Conservation (phyloP, 2,329 filamentous ascomycete species). For the Ilyonectria destructans region DNA sequence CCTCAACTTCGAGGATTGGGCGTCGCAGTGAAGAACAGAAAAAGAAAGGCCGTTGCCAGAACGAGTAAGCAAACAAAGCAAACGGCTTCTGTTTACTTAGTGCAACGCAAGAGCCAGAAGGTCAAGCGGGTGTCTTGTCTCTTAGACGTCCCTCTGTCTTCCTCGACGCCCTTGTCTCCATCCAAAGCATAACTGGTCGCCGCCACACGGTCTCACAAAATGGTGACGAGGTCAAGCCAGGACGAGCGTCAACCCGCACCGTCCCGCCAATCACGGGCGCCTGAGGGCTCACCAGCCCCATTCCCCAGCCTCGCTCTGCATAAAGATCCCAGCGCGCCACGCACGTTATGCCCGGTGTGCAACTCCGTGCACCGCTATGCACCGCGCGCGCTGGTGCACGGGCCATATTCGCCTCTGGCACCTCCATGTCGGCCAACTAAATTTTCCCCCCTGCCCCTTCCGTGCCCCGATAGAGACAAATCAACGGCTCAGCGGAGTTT, state of each 20-base stretch:
- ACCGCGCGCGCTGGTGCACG: slow-evolving; percentile 31
- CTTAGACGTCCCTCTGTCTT: slow-evolving; percentile 13
- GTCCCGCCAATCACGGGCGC: slow-evolving; percentile 1
- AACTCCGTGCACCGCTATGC: background rate
- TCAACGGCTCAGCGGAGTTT: slow-evolving; percentile 55
- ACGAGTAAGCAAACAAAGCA: background rate
- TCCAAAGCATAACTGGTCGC: slow-evolving; percentile 21
- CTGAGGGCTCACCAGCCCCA: slow-evolving; percentile 19
- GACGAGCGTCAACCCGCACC: background rate
- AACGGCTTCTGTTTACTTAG: background rate
- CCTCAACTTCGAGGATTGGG: background rate
- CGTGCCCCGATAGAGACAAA: slow-evolving; percentile 59
- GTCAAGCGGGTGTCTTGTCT: background rate
- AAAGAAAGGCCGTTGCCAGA: slow-evolving; percentile 18
- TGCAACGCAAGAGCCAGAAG: background rate
- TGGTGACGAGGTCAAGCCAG: slow-evolving; percentile 9
- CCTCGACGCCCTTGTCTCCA: slow-evolving; percentile 16
- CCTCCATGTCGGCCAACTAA: slow-evolving; percentile 53
- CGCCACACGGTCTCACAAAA: slow-evolving; percentile 25
- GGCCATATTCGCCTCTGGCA: slow-evolving; percentile 29
- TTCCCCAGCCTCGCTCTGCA: slow-evolving; percentile 32
- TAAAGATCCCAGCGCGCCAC: slow-evolving; percentile 16
- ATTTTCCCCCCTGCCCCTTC: slow-evolving; percentile 54
- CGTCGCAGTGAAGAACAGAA: background rate
- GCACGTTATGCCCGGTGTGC: background rate